Conservation (phyloP, 352 stramenopile genomes). For the Pythium monospermum region DNA sequence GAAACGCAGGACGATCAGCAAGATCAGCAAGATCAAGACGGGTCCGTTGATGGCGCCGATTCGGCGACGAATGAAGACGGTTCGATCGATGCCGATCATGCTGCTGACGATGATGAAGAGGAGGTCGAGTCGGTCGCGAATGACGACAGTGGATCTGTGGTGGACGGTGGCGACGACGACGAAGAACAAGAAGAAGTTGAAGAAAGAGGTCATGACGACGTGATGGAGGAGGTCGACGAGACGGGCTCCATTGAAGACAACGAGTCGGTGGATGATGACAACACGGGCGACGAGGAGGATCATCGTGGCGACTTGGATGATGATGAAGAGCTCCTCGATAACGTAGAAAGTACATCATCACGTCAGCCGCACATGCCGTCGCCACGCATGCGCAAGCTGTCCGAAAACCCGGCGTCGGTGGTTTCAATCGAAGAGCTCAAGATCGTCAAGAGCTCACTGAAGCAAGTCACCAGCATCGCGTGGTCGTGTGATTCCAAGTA, state of each 20-base stretch:
- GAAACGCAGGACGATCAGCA: constrained; percentile 5
- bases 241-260: constrained; percentile 17
- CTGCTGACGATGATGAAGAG: constrained; percentile 35
- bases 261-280: constrained; percentile 17
- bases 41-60: constrained; percentile 16
- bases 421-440: constrained; percentile 47
- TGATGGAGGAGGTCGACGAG: constrained; percentile 12
- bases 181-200: no score
- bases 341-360: no score
- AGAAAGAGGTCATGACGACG: no score
- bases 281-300: constrained; percentile 17
- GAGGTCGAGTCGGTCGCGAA: constrained; percentile 24
- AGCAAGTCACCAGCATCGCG: constrained; percentile 54
- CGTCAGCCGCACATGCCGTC: no score
- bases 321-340: constrained; percentile 22
- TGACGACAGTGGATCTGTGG: constrained; percentile 17
- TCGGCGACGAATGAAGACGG: constrained; percentile 31
- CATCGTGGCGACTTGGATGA: constrained; percentile 10
- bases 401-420: constrained; percentile 4
- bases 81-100: constrained; percentile 20
- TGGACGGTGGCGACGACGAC: constrained; percentile 34
- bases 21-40: constrained; percentile 9
- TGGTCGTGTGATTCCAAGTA: constrained; percentile 64
- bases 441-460: constrained; percentile 46
- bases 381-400: constrained; percentile 6